phyloP scores from a whole-genome alignment of 192 early-diverging fungal genomes.

The Coemansia sp. region DNA sequence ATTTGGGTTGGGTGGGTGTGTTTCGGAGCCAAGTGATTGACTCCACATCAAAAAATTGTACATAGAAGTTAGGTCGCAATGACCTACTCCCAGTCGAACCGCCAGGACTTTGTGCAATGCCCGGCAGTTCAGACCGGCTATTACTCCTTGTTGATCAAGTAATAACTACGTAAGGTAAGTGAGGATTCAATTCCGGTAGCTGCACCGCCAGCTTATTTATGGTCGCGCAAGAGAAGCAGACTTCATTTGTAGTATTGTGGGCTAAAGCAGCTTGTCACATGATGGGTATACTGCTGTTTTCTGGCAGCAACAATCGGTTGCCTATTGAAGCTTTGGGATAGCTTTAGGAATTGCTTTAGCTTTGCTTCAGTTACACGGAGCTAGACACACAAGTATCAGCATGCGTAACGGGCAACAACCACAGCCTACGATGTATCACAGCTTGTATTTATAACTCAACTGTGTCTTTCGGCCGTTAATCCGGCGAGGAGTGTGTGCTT shows the following conservation, averaged over 20 bases:
- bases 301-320: neutral
- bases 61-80: conserved; percentile 26
- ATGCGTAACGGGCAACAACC: too few relatives aligned
- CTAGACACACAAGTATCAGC: too few relatives aligned
- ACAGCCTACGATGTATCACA: too few relatives aligned
- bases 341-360: neutral
- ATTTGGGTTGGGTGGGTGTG: neutral
- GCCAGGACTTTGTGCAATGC: conserved; percentile 46
- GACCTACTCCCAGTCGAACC: conserved; percentile 36
- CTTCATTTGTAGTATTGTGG: neutral
- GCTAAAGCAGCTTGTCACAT: neutral
- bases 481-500: too few relatives aligned
- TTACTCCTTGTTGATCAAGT: conserved; percentile 37
- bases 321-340: neutral
- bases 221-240: neutral
- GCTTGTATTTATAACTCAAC: too few relatives aligned
- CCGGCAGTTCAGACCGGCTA: conserved; percentile 20
- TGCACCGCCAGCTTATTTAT: conserved; percentile 5
- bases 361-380: too few relatives aligned
- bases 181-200: conserved; percentile 16
- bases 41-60: conserved; percentile 52
- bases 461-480: too few relatives aligned
- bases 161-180: conserved; percentile 32
- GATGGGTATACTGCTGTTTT: neutral
- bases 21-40: conserved; percentile 26